phyloP scores from a whole-genome alignment of 768 basidiomycete species.

The Lepiota venenata region DNA sequence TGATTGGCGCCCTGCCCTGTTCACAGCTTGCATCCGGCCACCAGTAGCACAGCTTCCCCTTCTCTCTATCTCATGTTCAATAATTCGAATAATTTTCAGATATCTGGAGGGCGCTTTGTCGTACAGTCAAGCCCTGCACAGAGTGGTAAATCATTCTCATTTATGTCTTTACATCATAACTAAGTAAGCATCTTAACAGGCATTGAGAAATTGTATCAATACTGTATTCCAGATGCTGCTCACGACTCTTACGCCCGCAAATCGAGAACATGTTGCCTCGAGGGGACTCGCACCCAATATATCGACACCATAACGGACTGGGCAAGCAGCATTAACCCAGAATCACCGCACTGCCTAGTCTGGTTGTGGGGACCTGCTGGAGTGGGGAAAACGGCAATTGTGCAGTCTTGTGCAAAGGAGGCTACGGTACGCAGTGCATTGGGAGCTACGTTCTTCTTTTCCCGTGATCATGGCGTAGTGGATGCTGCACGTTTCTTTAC shows the following conservation, averaged over 20 bases:
- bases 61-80: too few species aligned
- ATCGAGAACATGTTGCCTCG: background rate
- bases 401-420: background rate
- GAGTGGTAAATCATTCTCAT: too few species aligned
- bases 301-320: background rate
- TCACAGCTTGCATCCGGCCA: too few species aligned
- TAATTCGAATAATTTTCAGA: too few species aligned
- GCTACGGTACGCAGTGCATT: too few species aligned
- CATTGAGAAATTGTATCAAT: background rate
- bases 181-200: too few species aligned
- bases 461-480: background rate
- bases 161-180: too few species aligned
- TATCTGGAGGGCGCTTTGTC: too few species aligned
- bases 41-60: too few species aligned
- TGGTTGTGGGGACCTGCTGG: background rate
- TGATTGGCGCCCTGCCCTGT: too few species aligned
- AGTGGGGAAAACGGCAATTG: background rate
- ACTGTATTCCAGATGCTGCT: background rate
- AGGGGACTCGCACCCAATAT: background rate
- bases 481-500: background rate
- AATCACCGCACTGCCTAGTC: background rate
- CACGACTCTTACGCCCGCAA: background rate
- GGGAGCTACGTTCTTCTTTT: constrained; percentile 1
- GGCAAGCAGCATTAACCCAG: background rate
- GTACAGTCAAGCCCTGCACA: too few species aligned